Evolutionary conservation across 371 early-diverging fungal genomes (phyloP), one percentile per base, ranked within the genome.

Genomic region (Mortierella sp.): DNA sequence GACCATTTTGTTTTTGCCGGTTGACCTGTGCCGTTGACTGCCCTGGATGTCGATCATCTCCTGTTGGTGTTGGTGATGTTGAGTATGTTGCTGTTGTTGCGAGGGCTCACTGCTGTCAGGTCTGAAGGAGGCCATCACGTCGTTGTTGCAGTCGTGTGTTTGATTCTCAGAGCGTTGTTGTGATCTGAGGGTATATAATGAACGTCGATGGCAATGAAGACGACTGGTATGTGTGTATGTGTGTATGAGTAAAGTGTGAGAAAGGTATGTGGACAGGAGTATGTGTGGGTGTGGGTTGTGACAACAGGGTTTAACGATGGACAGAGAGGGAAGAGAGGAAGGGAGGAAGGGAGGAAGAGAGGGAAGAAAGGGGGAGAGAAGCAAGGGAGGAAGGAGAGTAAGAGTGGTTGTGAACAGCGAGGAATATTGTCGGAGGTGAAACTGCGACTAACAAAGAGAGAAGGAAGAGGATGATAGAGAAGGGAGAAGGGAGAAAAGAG

Each of bases 1-100:
- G 12, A 74, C 24, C 27, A 44, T 54, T 55, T 75, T 79, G 24
- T 60, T 72, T 43, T 12, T 46, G 24, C 43, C 14, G 18, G 46
- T 38, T 27, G 65, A 49, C 10, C 43, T 27, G 21, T 41, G 65
- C 65, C 54, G 49, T 4, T 24, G 44, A 29, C 55, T 72, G 48
- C 35, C 24, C 35, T 74, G 70, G 27, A 49, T 75, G 48, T 78
- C 81, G 43, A 60, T 71, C 72, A 75, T 75, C n/a, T 49, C 68
- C 27, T 8, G 74, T 21, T 72, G 70, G 32, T 27, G 60, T 6
- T 77, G 79, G 21, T 41, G 74, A 29, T 75, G 71, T 24, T 32
- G 58, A 41, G 41, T 41, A 5, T 78, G 43, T 32, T 70, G 70
- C 24, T 71, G 72, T 63, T 75, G 74, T 43, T 71, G 46, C 27